Conservation (phyloP, 1,284 basidiomycete species). For the Athelia psychrophila region DNA sequence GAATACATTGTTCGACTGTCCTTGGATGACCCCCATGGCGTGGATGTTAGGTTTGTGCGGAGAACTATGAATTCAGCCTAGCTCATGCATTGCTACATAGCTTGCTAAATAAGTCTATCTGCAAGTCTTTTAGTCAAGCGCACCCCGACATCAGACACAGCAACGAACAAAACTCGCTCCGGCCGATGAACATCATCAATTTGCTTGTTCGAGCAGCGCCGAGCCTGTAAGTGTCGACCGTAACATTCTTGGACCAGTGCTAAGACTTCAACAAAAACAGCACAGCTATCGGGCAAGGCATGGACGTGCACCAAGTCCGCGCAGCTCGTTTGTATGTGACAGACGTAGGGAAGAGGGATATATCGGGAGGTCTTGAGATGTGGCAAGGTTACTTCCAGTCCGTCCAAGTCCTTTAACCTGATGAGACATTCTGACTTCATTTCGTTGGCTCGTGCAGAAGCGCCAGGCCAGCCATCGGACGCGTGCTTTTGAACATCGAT, state of each 20-base stretch:
- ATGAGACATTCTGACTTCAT: too few species aligned
- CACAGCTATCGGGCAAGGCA: neutral
- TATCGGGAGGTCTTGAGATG: neutral
- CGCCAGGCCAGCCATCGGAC: neutral
- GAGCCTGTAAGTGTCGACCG: neutral
- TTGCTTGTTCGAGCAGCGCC: neutral
- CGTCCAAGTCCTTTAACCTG: neutral
- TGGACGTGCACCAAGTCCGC: neutral
- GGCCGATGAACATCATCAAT: neutral
- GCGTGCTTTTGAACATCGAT: neutral
- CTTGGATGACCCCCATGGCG: neutral
- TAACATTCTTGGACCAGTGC: neutral
- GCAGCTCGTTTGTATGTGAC: neutral
- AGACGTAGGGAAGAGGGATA: neutral
- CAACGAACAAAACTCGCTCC: neutral
- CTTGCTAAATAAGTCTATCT: too few species aligned
- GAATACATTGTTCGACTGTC: neutral
- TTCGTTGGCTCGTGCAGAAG: too few species aligned
- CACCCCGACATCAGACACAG: too few species aligned
- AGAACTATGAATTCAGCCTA: neutral
- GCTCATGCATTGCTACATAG: neutral
- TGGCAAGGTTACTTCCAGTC: neutral
- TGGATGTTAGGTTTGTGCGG: neutral
- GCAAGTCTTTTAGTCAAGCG: too few species aligned
- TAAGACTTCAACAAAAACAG: neutral